These are phyloP conservation scores for Aspergillus glaucus DNA, from an alignment of 2,329 filamentous ascomycete species.

Conservation along the genomic window DNA sequence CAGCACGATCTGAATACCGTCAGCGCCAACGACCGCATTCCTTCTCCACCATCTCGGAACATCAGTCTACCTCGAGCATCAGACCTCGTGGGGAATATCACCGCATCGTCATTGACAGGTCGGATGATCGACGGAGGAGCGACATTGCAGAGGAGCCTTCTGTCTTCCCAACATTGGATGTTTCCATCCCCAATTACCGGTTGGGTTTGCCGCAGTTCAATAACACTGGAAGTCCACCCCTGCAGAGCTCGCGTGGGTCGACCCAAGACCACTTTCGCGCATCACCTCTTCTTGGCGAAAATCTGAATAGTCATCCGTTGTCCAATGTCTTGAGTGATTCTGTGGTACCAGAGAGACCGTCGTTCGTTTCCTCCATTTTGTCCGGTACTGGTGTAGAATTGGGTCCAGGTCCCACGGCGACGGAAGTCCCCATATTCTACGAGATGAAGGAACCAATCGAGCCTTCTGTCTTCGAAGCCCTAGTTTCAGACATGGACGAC, in stretches of 20 bases:
- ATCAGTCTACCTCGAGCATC: conserved; percentile 33
- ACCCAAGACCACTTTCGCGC: conserved; percentile 63
- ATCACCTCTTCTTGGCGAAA: conserved; percentile 49
- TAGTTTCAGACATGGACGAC: conserved; percentile 79
- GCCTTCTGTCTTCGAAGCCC: conserved; percentile 65
- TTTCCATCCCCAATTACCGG: conserved; percentile 77
- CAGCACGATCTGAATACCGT: conserved; percentile 15
- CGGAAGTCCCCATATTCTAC: conserved; percentile 37
- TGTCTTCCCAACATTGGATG: conserved; percentile 56
- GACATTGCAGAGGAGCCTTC: conserved; percentile 46
- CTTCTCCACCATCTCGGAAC: conserved; percentile 69
- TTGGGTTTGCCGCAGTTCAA: conserved; percentile 79
- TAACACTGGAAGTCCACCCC: conserved; percentile 63
- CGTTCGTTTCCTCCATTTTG: conserved; percentile 34
- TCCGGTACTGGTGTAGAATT: conserved; percentile 29
- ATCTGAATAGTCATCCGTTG: conserved; percentile 16
- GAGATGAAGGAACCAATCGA: conserved; percentile 57
- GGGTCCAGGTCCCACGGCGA: conserved; percentile 25
- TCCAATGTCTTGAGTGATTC: conserved; percentile 21
- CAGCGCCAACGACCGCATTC: conserved; percentile 60
- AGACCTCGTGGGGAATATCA: conserved; percentile 57
- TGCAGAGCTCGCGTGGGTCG: conserved; percentile 69
- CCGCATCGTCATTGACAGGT: conserved; percentile 72
- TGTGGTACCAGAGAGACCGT: conserved; percentile 20
- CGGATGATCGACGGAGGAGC: conserved; percentile 58